Percentiles rank a stretch among this genome's conserved stretches.
Conservation (phyloP, 2,329 filamentous ascomycete genomes). For the Neophaeococcomyces mojaviensis region DNA sequence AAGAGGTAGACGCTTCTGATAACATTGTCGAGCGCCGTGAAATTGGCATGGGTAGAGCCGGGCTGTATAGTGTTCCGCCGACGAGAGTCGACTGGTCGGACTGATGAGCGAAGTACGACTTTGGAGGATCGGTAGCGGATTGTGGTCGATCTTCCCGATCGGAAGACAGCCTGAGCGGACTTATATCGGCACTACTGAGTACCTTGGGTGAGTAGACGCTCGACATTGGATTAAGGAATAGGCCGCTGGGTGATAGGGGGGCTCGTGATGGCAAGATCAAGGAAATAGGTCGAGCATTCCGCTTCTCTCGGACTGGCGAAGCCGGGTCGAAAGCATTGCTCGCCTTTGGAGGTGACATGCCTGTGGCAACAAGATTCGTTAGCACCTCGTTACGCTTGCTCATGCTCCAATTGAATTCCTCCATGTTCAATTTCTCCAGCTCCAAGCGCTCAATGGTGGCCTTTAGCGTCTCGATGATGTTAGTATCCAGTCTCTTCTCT, state of each 20-base stretch:
- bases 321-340: conserved; percentile 17
- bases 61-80: background rate
- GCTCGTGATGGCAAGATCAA: conserved; percentile 25
- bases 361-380: conserved; percentile 28
- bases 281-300: conserved; percentile 25
- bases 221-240: background rate
- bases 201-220: background rate
- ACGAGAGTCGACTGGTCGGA: background rate
- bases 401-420: conserved; percentile 28
- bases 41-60: background rate
- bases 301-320: conserved; percentile 18
- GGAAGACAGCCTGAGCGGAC: conserved; percentile 2
- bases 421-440: conserved; percentile 25
- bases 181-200: background rate
- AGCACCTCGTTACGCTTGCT: conserved; percentile 31
- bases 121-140: background rate
- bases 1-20: conserved; percentile 7
- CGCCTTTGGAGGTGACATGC: conserved; percentile 26
- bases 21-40: conserved; percentile 2
- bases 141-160: background rate
- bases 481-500: conserved; percentile 20
- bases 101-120: background rate
- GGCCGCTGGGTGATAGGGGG: conserved; percentile 22
- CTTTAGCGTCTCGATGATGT: conserved; percentile 18
- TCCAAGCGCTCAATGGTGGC: conserved; percentile 27